Evolutionary conservation across 345 rosid species (phyloP), one percentile per base, ranked within the genome.

Genomic region (Barbarea vulgaris): DNA sequence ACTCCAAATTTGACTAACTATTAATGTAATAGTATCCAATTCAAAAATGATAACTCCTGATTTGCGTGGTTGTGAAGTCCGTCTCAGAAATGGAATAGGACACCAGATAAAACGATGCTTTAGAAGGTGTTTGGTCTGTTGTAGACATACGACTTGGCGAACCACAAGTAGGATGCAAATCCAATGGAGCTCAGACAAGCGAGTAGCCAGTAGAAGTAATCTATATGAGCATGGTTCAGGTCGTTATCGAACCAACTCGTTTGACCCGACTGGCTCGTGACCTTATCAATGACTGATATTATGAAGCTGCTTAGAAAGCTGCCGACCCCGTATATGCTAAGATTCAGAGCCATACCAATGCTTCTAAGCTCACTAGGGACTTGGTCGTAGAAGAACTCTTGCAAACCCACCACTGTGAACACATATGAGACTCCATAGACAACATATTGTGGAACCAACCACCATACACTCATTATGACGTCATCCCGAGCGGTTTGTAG

Each of bases 321-420:
- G 15, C 89, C 88, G 0, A 73, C 81, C 5, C 92, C 92, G 0
- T 81, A 78, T 31, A 86, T 73, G 53, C 88, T 84, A 17, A 88
- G 79, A 46, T 81, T 80, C 7, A 88, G 72, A 9, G 92, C 79
- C 18, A 88, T 80, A 51, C 92, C 89, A 34, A 88, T 51, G 56
- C 88, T 88, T 18, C 81, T 84, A 41, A 86, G 48, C 69, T 83
- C 87, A 27, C 34, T 67, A 9, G 89, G 85, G 44, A 84, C 83
- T 67, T 88, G 89, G 70, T 81, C 86, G 15, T 86, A 87, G 81
- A 87, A 85, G 55, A 85, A 85, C 63, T 86, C 92, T 51, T 85
- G 88, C 31, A 86, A 67, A 59, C 89, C 92, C 44, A 83, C 83
- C 52, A 77, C 51, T n/a, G 89, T 77, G 63, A 88, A 86, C 21